Percentiles rank a stretch among this genome's conserved stretches.
phyloP scores from a whole-genome alignment of 2,329 filamentous ascomycete species.

The Penicillium sp. region DNA sequence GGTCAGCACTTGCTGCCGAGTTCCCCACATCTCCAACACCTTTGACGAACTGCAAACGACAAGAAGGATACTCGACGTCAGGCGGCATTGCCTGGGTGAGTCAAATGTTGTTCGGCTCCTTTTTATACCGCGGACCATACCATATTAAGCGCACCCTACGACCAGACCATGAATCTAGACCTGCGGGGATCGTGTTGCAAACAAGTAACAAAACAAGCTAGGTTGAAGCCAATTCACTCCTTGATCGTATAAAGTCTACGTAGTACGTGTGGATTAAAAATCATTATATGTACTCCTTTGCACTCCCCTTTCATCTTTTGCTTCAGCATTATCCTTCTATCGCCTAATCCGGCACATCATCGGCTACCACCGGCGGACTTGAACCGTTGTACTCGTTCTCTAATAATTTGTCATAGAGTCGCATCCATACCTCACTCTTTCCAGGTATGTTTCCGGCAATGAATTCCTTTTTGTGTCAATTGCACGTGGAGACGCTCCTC shows the following conservation, averaged over 20 bases:
- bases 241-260: slow-evolving; percentile 4
- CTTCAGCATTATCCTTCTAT: neutral
- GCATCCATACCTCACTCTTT: neutral
- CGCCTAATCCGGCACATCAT: neutral
- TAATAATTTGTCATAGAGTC: slow-evolving; percentile 26
- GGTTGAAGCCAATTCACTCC: slow-evolving; percentile 13
- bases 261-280: neutral
- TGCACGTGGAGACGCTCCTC: neutral
- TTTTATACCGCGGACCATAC: slow-evolving; percentile 10
- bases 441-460: neutral
- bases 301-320: neutral
- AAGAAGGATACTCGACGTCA: slow-evolving; percentile 17
- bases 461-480: neutral
- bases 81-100: slow-evolving; percentile 11
- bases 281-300: neutral
- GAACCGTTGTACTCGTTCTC: slow-evolving; percentile 9
- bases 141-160: slow-evolving; percentile 4
- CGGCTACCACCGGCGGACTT: neutral
- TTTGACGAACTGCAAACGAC: slow-evolving; percentile 16
- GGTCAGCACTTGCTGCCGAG: neutral
- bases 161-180: slow-evolving; percentile 19
- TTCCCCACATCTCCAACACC: slow-evolving; percentile 12
- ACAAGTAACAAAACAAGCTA: slow-evolving; percentile 19
- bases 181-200: slow-evolving; percentile 24
- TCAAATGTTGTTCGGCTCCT: slow-evolving; percentile 6